Base-by-base conservation (phyloP, 2,329 filamentous ascomycete genomes). In the Fusarium verrucosum region DNA sequence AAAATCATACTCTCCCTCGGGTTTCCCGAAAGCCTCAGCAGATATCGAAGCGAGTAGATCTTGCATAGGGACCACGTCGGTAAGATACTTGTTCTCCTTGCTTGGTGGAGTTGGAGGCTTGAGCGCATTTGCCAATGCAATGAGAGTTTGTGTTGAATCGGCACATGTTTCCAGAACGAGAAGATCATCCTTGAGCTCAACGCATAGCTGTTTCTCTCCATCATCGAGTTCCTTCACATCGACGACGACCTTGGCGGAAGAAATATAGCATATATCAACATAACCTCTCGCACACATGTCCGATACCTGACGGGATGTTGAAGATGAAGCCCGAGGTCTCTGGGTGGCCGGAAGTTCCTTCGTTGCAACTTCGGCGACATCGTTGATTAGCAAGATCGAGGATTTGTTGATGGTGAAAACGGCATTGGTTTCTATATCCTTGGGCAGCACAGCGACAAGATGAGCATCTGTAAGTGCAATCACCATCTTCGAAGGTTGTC, bases 101-200 rank as follows among this genome's bases (percentile, higher is more conserved):
- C 87, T 94, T 2, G 94, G 92, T 1, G 93, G 90, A 9, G 87
- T 89, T 2, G 95, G 94, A 6, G 94, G 95, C 33, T 89, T 88
- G 6, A 99, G 82, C 1, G 90, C 93, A 70, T 91, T 92, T 16
- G 94, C 79, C 37, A 96, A 84, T 3, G 86, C 84, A 49, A 97
- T 89, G 14, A 99, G 83, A 0, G 95, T 99, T 75, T 97, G 93
- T 0, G 93, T 98, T 3, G 95, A 99, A 77, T 99, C 95, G 26
- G 95, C 95, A 72, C 96, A 99, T 1, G 94, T 96, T 76, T 99
- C 95, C 8, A 99, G 80, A 30, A 99, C 89, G 50, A 99, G 82
- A 2, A 99, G 83, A 65, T 96, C 90, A 71, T 97, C 94, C 60
- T 87, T 87, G 42, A 98, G 80, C 64, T 96, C 92, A 2, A 97